Base-by-base conservation (phyloP, 1,139 yeast genomes). In the Kurtzmaniella quercitrusa region DNA sequence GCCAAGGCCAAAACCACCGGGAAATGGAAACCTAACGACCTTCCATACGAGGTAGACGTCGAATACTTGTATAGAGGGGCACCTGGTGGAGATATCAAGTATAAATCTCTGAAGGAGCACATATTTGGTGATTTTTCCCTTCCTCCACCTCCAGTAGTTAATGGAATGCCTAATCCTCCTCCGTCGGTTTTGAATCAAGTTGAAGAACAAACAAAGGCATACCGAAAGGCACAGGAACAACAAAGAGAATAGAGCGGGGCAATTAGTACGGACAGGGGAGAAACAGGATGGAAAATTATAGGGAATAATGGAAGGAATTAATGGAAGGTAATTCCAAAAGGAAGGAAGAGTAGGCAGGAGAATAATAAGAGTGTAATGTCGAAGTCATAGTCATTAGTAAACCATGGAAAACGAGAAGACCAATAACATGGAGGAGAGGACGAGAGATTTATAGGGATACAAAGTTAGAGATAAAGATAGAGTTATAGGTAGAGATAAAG, bases 1-100 rank as follows among this genome's bases (percentile, higher is more conserved):
- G 62, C 62, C 37, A 70, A 75, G 50, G 82, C 82, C 7, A 70
- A 69, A 46, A 70, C 74, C 44, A 56, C 70, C n/a, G 78, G 79
- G 0, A 56, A 67, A 18, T 72, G 78, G 75, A 63, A 66, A 25
- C 63, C 68, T 2, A 57, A 57, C 19, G 74, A 70, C 2, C 48
- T 66, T 18, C 66, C 69, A 2, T 73, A 74, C 50, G 74, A 73
- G 44, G 59, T 76, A 19, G 68, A 64, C 10, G 44, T 68, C 27
- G 62, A 60, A 2, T 64, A 65, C 25, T 58, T 77, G 25, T 74
- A 70, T 41, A 53, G 56, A 29, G 72, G 72, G 1, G 74, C 76
- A 11, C 85, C 85, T 0, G 45, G 21, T 18, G 27, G 21, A 34
- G 41, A 27, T 31, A 37, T 25, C 19, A n/a, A 31, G 18, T 14